These are phyloP conservation scores for Rhododendron henanense DNA, from an alignment of 148 eudicot genomes.

Conservation along the genomic window DNA sequence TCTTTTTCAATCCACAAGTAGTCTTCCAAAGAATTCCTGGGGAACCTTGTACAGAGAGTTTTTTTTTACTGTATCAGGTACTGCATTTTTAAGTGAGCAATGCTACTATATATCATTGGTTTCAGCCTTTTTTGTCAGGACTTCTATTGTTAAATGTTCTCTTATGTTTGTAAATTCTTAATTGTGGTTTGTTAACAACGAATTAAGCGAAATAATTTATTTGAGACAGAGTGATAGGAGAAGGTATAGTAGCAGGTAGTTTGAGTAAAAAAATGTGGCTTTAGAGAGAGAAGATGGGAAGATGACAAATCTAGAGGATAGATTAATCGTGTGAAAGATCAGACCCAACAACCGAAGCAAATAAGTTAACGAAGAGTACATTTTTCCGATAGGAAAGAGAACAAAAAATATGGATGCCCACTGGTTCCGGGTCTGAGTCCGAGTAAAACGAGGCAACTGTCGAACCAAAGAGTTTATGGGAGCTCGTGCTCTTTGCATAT, in stretches of 20 bases:
- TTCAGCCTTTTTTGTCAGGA: background rate
- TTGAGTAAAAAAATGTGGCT: background rate
- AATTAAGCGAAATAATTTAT: background rate
- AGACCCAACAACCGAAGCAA: background rate
- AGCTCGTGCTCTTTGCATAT: background rate
- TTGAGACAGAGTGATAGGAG: background rate
- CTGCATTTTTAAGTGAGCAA: background rate
- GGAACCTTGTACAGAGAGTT: background rate
- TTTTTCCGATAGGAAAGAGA: background rate
- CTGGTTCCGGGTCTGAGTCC: background rate
- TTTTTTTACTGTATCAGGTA: background rate
- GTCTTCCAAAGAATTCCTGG: background rate
- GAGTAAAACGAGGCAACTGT: constrained; percentile 7
- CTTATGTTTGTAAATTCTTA: background rate
- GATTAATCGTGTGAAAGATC: background rate
- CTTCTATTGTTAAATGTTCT: background rate
- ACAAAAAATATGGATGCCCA: background rate
- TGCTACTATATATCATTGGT: background rate
- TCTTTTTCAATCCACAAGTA: background rate
- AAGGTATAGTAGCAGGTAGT: background rate
- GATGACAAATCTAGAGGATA: background rate
- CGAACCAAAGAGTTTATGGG: background rate
- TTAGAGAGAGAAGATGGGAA: background rate
- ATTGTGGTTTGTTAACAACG: background rate
- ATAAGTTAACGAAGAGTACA: background rate